Conservation (phyloP, 306 rosid species). For the Castanospermum australe region DNA sequence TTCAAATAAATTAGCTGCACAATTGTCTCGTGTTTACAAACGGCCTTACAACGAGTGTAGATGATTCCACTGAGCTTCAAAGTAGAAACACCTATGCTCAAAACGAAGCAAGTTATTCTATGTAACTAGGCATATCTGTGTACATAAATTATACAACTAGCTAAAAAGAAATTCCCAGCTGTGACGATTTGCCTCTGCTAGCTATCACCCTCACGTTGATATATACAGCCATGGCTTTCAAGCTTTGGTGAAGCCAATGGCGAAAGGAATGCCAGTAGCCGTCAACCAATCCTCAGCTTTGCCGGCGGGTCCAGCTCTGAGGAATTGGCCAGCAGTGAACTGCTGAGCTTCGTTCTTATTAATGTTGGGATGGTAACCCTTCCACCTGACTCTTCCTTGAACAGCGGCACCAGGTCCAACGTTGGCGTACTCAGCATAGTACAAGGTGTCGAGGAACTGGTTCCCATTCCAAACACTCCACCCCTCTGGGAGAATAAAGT, state of each 20-base stretch:
- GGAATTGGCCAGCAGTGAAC: slow-evolving; percentile 44
- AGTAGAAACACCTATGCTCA: neutral
- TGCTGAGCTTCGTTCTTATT: slow-evolving; percentile 34
- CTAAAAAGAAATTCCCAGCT: neutral
- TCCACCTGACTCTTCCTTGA: slow-evolving; percentile 53
- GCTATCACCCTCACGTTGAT: neutral
- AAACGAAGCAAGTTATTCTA: neutral
- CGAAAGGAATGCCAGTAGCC: slow-evolving; percentile 34
- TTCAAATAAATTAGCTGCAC: neutral
- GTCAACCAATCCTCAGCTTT: slow-evolving; percentile 48
- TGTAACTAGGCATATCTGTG: neutral
- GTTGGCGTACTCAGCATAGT: slow-evolving; percentile 59
- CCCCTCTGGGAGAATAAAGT: slow-evolving; percentile 36
- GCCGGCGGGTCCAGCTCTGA: slow-evolving; percentile 28
- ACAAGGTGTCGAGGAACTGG: slow-evolving; percentile 37
- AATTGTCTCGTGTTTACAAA: neutral
- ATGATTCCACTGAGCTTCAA: slow-evolving; percentile 14
- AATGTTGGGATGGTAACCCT: slow-evolving; percentile 38
- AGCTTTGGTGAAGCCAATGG: neutral
- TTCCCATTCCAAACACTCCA: slow-evolving; percentile 47
- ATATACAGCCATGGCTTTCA: neutral
- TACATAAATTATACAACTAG: neutral
- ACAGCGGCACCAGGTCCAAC: slow-evolving; percentile 58
- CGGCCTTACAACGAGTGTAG: neutral
- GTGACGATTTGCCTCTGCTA: neutral